Percentiles rank a stretch among this genome's conserved stretches.
These are phyloP conservation scores for Yamadazyma buinensis DNA, from an alignment of 1,139 yeast species.

Conservation along the genomic window DNA sequence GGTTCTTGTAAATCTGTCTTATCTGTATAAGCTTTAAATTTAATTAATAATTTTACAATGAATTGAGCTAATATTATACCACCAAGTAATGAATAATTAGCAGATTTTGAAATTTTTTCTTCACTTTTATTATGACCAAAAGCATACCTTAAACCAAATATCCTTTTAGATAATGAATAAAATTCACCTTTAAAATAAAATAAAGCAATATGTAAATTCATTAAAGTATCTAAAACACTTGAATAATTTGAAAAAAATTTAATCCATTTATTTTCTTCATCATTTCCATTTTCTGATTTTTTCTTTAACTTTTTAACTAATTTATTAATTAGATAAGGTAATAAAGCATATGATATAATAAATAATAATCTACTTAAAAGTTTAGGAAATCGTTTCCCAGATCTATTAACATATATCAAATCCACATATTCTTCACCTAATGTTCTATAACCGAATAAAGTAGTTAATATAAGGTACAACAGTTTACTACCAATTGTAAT, in stretches of 20 bases:
- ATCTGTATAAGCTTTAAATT: constrained; percentile 28
- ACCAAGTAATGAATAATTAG: constrained; percentile 80
- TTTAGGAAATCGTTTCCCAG: constrained; percentile 50
- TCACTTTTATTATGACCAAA: constrained; percentile 59
- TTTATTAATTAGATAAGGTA: constrained; percentile 50
- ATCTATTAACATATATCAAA: constrained; percentile 59
- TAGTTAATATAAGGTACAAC: constrained; percentile 66
- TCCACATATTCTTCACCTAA: constrained; percentile 95
- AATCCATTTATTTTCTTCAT: constrained; percentile 10
- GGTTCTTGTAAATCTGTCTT: constrained; percentile 12
- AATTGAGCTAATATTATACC: constrained; percentile 62
- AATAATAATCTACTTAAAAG: constrained; percentile 48
- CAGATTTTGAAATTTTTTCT: constrained; percentile 36
- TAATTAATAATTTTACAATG: constrained; percentile 40
- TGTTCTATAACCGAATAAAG: constrained; percentile 72
- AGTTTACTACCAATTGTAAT: constrained; percentile 56
- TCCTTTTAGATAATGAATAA: constrained; percentile 71
- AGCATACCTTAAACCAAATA: constrained; percentile 77
- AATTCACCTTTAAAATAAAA: constrained; percentile 81
- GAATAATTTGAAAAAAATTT: constrained; percentile 34
- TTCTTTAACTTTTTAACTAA: constrained; percentile 24
- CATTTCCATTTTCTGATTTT: constrained; percentile 14
- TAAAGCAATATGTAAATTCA: constrained; percentile 71
- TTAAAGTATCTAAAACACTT: constrained; percentile 45
- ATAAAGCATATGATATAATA: constrained; percentile 48